Conservation (phyloP, 208 protist species). For the Acanthamoeba polyphaga region DNA sequence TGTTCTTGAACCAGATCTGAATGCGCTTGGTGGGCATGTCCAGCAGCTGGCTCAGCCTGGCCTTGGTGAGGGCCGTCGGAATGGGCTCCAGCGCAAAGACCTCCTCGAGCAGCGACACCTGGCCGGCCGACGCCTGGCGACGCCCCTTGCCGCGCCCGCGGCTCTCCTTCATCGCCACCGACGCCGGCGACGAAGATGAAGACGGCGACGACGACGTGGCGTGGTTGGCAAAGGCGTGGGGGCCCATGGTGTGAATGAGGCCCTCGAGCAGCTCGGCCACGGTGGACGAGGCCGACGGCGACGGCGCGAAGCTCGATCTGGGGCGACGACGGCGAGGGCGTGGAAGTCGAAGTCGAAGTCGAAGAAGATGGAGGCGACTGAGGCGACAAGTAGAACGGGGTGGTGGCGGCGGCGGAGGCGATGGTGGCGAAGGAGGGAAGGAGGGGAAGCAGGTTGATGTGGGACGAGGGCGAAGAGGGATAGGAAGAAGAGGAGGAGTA, state of each 20-base stretch:
- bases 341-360: not conserved
- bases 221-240: slow-evolving; percentile 11
- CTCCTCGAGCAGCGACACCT: slow-evolving; percentile 55
- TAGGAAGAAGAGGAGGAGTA: not conserved
- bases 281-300: not conserved
- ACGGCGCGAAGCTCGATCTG: not conserved
- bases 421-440: not conserved
- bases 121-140: slow-evolving; percentile 15
- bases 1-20: slow-evolving; percentile 72
- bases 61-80: slow-evolving; percentile 21
- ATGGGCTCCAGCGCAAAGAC: slow-evolving; percentile 68
- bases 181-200: not conserved
- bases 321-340: no score
- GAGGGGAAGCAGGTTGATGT: not conserved
- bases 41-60: slow-evolving; percentile 20
- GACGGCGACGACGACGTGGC: not conserved
- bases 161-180: not conserved
- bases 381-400: not conserved
- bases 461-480: not conserved
- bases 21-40: slow-evolving; percentile 61
- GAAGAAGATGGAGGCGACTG: not conserved
- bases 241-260: slow-evolving; percentile 7
- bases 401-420: not conserved
- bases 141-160: slow-evolving; percentile 15
- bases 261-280: slow-evolving; percentile 24